Conservation (phyloP, 2,329 filamentous ascomycete genomes). For the Mycosphaerelloides madeirae region DNA sequence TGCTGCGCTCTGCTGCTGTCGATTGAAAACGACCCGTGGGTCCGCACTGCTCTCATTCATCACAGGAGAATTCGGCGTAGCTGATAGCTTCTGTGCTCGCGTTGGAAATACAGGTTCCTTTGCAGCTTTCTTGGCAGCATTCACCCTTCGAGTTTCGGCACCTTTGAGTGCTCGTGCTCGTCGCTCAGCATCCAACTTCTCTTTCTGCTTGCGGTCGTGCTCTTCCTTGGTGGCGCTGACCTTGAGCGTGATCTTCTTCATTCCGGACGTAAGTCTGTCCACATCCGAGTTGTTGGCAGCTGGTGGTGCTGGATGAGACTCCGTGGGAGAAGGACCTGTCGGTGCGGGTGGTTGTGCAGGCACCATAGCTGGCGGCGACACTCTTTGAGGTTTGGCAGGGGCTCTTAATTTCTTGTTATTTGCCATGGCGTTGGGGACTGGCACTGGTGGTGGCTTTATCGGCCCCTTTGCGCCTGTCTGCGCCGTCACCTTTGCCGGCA, state of each 20-base stretch:
- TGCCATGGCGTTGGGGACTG: constrained; percentile 15
- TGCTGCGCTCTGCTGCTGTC: no score
- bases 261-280: constrained; percentile 48
- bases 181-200: constrained; percentile 43
- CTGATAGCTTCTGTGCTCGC: neutral
- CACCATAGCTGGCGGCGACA: constrained; percentile 17
- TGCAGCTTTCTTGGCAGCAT: constrained; percentile 27
- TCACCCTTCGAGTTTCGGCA: constrained; percentile 30
- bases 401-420: constrained; percentile 25
- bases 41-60: no score
- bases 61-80: neutral
- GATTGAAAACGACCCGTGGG: no score
- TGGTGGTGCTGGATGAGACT: neutral
- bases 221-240: constrained; percentile 53
- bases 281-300: constrained; percentile 34
- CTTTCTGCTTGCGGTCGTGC: constrained; percentile 41
- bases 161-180: constrained; percentile 30
- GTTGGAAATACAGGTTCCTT: neutral
- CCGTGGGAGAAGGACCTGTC: constrained; percentile 1
- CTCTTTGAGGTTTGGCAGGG: constrained; percentile 19
- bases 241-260: constrained; percentile 57
- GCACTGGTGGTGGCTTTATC: constrained; percentile 29
- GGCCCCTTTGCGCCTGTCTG: constrained; percentile 15
- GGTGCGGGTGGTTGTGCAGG: constrained; percentile 24
- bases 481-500: constrained; percentile 8